A percentile compares a stretch with the other conserved stretches of the same genome.
Evolutionary conservation across 179 eudicot genomes (phyloP).

Genomic region (Drosera spatulata): DNA sequence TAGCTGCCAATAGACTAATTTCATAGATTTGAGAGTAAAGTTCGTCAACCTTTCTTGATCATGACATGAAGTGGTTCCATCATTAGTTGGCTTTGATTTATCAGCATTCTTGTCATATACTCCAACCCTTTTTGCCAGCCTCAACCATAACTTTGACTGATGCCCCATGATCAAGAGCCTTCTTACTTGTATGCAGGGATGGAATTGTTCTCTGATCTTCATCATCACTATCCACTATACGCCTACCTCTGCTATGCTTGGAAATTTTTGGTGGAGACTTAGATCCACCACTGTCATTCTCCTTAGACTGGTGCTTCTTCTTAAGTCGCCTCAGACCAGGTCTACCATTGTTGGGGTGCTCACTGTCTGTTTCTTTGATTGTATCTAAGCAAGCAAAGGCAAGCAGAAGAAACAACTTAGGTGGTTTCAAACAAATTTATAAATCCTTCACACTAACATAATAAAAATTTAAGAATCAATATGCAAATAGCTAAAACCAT

Average conservation of each 20-base stretch:
- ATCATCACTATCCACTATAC: constrained; percentile 14
- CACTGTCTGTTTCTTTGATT: constrained; percentile 5
- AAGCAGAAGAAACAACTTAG: too few species aligned
- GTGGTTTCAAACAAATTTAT: too few species aligned
- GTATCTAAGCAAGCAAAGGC: too few species aligned
- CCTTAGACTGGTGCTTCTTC: constrained; percentile 38
- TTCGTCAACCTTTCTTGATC: constrained; percentile 28
- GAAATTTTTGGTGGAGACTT: constrained; percentile 17
- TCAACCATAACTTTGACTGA: constrained; percentile 6
- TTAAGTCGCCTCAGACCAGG: constrained; percentile 24
- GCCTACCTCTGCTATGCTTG: not conserved
- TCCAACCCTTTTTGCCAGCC: constrained; percentile 10
- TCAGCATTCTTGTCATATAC: constrained; percentile 11
- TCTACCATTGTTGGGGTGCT: constrained; percentile 21
- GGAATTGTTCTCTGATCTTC: constrained; percentile 31
- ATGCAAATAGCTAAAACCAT: too few species aligned
- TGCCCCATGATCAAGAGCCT: constrained; percentile 6
- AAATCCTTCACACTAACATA: too few species aligned
- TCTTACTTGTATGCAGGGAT: constrained; percentile 20
- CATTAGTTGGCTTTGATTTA: constrained; percentile 15
- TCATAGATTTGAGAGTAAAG: not conserved
- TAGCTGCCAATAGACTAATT: not conserved
- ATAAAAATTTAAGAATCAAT: too few species aligned
- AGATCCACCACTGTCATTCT: constrained; percentile 42
- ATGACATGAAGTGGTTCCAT: constrained; percentile 7